These are phyloP conservation scores for Rhododendron griersonianum DNA, from an alignment of 148 eudicot genomes.

Conservation along the genomic window DNA sequence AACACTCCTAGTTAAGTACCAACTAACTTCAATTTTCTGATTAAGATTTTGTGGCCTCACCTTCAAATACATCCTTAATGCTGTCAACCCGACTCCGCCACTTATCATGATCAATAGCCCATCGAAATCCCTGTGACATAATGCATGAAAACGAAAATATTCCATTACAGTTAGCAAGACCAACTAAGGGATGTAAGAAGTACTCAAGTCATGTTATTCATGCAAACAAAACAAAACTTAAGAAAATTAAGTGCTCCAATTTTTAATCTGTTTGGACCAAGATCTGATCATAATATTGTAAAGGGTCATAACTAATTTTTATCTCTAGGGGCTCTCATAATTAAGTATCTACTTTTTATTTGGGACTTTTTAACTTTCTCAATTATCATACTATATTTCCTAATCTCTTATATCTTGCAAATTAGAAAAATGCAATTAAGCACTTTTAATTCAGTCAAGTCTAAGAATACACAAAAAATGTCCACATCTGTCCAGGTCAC, in stretches of 20 bases:
- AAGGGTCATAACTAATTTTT: too few relatives aligned
- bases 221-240: background rate
- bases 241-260: too few relatives aligned
- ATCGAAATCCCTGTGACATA: constrained; percentile 67
- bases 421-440: background rate
- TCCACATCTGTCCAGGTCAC: background rate
- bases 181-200: background rate
- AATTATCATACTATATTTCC: background rate
- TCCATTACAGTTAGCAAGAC: background rate
- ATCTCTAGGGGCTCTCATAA: too few relatives aligned
- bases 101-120: constrained; percentile 87
- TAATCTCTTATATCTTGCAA: background rate
- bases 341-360: too few relatives aligned
- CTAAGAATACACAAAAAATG: background rate
- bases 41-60: constrained; percentile 25
- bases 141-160: background rate
- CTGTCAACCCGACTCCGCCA: constrained; percentile 91
- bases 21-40: background rate
- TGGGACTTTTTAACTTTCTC: too few relatives aligned
- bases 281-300: too few relatives aligned
- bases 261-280: too few relatives aligned
- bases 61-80: constrained; percentile 86
- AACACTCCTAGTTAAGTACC: background rate
- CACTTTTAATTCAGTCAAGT: background rate
- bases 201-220: background rate